Conservation (phyloP, 2,329 filamentous ascomycete species). For the Aspergillus fumigatiaffinis region DNA sequence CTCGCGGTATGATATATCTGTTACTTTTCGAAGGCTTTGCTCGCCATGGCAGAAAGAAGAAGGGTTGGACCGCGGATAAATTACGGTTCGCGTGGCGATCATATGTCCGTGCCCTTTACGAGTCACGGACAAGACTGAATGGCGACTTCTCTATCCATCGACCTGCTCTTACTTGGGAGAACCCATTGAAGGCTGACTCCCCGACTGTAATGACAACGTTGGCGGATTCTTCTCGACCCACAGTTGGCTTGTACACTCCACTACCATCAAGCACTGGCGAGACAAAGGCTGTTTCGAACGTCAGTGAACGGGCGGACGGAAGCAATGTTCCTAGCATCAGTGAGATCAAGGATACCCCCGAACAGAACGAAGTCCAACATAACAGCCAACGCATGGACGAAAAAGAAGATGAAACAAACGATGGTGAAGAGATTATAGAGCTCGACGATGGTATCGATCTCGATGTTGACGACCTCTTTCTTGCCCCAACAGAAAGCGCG, state of each 20-base stretch:
- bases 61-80: constrained; percentile 68
- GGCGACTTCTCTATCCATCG: constrained; percentile 14
- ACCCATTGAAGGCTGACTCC: constrained; percentile 20
- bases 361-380: not conserved
- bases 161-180: constrained; percentile 25
- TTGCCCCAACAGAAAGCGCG: constrained; percentile 1
- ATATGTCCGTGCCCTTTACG: constrained; percentile 49
- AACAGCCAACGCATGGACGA: not conserved
- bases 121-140: constrained; percentile 29
- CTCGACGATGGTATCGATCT: constrained; percentile 6
- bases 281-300: not conserved
- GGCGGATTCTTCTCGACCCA: constrained; percentile 5
- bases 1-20: constrained; percentile 74
- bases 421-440: not conserved
- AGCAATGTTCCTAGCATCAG: not conserved
- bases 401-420: not conserved
- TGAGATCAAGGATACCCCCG: constrained; percentile 3
- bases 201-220: constrained; percentile 4
- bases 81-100: constrained; percentile 66
- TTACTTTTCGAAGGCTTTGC: constrained; percentile 79
- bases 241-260: constrained; percentile 21
- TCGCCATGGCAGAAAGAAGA: constrained; percentile 63
- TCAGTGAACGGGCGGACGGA: not conserved
- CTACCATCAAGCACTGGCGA: constrained; percentile 16
- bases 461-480: constrained; percentile 14